Evolutionary conservation across 2,329 filamentous ascomycete species (phyloP), one percentile per base, ranked within the genome.

Genomic region (Neonectria coccinea): DNA sequence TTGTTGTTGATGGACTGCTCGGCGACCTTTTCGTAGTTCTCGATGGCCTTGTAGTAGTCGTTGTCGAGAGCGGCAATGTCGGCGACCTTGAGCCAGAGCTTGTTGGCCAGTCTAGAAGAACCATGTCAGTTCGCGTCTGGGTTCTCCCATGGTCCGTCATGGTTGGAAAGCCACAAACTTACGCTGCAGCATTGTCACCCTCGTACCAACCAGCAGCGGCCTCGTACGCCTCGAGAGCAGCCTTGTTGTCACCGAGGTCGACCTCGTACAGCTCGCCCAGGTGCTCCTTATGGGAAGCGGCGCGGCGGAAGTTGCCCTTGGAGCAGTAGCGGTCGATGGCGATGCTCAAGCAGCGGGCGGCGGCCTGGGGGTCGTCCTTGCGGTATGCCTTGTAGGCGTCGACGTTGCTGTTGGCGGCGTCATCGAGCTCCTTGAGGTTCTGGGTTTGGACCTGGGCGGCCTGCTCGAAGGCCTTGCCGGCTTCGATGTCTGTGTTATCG

Each of bases 341-440:
- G 69, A 89, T 83, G 69, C 93, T 88, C 60, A 97, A 83, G 75
- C 92, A 94, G 66, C 92, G 85, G 47, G 91, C 92, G 16, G 94
- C 95, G 74, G 95, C 91, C 76, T 93, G 86, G 20, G 94, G 94
- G 74, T 92, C 89, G 57, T 92, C 89, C 81, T 94, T 97, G 74
- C 91, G 88, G 83, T 97, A 98, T 65, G 93, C 91, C 84, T 98
- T 97, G 87, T 94, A 98, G 56, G 96, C 96, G 79, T 98, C 94
- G 74, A 91, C 88, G 66, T 94, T 84, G 52, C 91, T 91, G 80
- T 97, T 97, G 68, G 95, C 94, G 52, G 94, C 93, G 77, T 98
- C 96, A 77, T 97, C 93, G 45, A 92, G 92, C 76, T 98, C 94
- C 77, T 94, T 97, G 55, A 98, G 87, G 73, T 94, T 90, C 70